Evolutionary conservation across 1,139 yeast species (phyloP).

Genomic region (Yamadazyma trypodendri): DNA sequence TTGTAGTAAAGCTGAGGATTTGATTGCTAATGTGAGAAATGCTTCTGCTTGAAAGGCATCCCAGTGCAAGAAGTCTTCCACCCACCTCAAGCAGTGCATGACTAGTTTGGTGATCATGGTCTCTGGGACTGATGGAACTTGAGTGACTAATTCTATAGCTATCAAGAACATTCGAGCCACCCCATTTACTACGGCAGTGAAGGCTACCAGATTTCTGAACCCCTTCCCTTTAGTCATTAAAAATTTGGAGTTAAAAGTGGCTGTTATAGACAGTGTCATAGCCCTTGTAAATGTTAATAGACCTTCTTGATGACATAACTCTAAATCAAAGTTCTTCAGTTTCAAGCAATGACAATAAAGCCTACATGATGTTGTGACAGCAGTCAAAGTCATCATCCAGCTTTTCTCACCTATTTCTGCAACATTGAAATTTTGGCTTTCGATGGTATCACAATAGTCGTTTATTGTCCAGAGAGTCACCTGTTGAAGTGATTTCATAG

Average conservation of each 20-base stretch:
- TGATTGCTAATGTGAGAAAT: not conserved
- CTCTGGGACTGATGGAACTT: not conserved
- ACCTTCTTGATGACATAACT: constrained; percentile 1
- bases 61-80: not conserved
- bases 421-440: no score
- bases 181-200: not conserved
- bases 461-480: no score
- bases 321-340: not conserved
- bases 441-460: no score
- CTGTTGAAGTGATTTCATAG: no score
- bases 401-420: no score
- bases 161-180: not conserved
- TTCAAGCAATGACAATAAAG: constrained; percentile 1
- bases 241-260: not conserved
- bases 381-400: not conserved
- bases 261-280: not conserved
- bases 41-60: not conserved
- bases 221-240: not conserved
- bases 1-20: not conserved
- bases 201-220: not conserved
- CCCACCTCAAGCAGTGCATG: not conserved
- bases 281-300: not conserved
- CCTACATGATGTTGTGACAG: not conserved
- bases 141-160: not conserved
- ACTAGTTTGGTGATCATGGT: not conserved